A percentile compares a stretch with the other conserved stretches of the same genome.
Evolutionary conservation across 371 early-diverging fungal species (phyloP).

Genomic region (Rhizopus arrhizus): DNA sequence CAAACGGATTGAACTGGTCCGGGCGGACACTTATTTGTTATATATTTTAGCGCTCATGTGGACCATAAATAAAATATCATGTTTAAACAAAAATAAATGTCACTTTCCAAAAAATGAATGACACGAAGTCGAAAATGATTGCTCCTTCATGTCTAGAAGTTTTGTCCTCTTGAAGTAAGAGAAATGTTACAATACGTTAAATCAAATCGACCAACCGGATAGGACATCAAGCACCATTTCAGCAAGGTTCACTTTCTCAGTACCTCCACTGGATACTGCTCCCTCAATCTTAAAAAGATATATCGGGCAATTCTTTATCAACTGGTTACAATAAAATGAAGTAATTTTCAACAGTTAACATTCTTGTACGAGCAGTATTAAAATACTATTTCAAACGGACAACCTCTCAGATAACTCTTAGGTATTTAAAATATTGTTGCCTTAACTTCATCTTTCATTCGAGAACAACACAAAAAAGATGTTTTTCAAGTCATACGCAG

Average conservation of each 20-base stretch:
- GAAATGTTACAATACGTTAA: too few species aligned
- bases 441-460: slow-evolving; percentile 10
- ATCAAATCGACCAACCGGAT: not conserved
- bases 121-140: slow-evolving; percentile 6
- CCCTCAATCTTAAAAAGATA: slow-evolving; percentile 3
- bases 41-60: too few species aligned
- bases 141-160: too few species aligned
- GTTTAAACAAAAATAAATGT: too few species aligned
- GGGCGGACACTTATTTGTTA: too few species aligned
- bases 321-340: slow-evolving; percentile 2
- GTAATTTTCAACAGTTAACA: slow-evolving; percentile 3
- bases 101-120: slow-evolving; percentile 8
- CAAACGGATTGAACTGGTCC: too few species aligned
- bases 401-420: slow-evolving; percentile 11
- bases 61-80: too few species aligned
- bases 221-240: slow-evolving; percentile 5
- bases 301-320: slow-evolving; percentile 3
- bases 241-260: slow-evolving; percentile 5
- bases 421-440: slow-evolving; percentile 12
- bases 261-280: slow-evolving; percentile 3
- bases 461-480: slow-evolving; percentile 10
- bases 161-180: too few species aligned
- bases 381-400: slow-evolving; percentile 8
- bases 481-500: slow-evolving; percentile 10
- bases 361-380: not conserved